Conservation (phyloP, 1,139 yeast genomes). For the Yamadazyma kanchanaburiensis region DNA sequence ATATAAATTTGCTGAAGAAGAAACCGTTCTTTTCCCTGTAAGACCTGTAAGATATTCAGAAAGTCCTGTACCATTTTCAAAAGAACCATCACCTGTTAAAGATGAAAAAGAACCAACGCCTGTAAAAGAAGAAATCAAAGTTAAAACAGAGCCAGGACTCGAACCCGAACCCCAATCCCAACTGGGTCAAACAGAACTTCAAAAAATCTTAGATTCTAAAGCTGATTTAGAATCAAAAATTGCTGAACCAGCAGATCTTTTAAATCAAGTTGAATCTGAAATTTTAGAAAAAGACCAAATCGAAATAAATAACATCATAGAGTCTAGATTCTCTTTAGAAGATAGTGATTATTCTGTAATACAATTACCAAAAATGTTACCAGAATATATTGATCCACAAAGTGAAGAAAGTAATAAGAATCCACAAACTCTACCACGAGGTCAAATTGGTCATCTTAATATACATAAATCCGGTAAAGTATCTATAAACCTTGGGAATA, state of each 20-base stretch:
- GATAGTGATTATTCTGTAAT: conserved; percentile 49
- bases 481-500: conserved; percentile 68
- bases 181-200: conserved; percentile 26
- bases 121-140: conserved; percentile 19
- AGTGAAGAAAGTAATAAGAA: conserved; percentile 5
- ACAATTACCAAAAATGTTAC: conserved; percentile 72
- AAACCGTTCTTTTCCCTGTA: conserved; percentile 42
- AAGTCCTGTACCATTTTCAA: conserved; percentile 1
- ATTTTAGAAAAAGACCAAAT: conserved; percentile 32
- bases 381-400: conserved; percentile 36
- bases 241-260: conserved; percentile 26
- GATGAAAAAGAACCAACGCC: conserved; percentile 12
- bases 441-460: conserved; percentile 68
- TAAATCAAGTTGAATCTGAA: conserved; percentile 28
- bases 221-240: conserved; percentile 29
- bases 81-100: neutral
- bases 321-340: conserved; percentile 20
- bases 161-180: too few relatives aligned
- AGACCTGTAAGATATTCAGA: conserved; percentile 28
- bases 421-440: too few relatives aligned
- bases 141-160: conserved; percentile 15
- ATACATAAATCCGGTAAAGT: conserved; percentile 80
- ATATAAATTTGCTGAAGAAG: conserved; percentile 48
- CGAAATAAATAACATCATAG: conserved; percentile 25
- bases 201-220: conserved; percentile 24